Evolutionary conservation across 1,284 basidiomycete genomes (phyloP).

Genomic region (Leccinum pseudoinsigne): DNA sequence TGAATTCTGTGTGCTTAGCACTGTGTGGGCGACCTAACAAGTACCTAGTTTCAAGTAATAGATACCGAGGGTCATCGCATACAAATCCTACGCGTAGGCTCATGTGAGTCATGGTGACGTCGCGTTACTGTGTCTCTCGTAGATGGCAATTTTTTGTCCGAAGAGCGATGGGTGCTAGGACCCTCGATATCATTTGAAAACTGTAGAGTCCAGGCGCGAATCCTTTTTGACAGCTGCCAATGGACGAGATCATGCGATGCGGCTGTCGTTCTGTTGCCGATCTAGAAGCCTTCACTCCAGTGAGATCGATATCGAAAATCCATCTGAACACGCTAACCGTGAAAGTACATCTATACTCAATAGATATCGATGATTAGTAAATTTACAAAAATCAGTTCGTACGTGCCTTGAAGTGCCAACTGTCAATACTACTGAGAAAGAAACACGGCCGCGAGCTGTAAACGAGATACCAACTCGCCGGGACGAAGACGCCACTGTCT

Average conservation of each 20-base stretch:
- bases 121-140: not conserved
- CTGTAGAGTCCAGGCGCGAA: not conserved
- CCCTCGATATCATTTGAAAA: not conserved
- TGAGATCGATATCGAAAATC: not conserved
- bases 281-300: not conserved
- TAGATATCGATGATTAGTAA: not conserved
- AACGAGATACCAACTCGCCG: not conserved
- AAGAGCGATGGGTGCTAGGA: not conserved
- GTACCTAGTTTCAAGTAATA: not conserved
- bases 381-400: not conserved
- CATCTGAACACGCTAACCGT: not conserved
- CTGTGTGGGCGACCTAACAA: too few species aligned
- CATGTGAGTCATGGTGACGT: not conserved
- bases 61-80: not conserved
- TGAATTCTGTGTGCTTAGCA: not conserved
- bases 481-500: not conserved
- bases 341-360: not conserved
- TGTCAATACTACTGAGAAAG: not conserved
- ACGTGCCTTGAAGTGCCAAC: not conserved
- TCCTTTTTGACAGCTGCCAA: not conserved
- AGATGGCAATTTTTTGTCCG: not conserved
- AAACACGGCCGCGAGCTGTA: not conserved
- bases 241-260: not conserved
- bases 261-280: not conserved
- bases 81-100: not conserved